Evolutionary conservation across 305 asterid species (phyloP).

Genomic region (Fraxinus baroniana): DNA sequence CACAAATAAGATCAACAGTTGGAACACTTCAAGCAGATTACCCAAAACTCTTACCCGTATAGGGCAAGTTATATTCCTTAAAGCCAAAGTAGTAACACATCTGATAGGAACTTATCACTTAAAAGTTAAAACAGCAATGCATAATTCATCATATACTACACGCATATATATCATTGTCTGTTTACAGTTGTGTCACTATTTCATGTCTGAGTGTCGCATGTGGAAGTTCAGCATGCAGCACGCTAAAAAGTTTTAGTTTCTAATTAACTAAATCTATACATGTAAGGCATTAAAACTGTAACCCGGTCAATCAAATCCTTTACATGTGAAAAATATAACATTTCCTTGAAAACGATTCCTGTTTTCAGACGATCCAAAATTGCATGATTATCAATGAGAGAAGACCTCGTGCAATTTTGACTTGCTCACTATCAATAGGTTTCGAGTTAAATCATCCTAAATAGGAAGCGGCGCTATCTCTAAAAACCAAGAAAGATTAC

Average conservation of each 20-base stretch:
- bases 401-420: not conserved
- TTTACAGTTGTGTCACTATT: not conserved
- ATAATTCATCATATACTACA: not conserved
- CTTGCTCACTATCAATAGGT: not conserved
- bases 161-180: not conserved
- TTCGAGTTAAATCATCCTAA: not conserved
- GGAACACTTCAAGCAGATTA: slow-evolving; percentile 7
- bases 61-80: not conserved
- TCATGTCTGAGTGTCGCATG: not conserved
- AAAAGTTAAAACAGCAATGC: not conserved
- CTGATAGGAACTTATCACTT: not conserved
- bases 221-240: not conserved
- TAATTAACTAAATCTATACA: not conserved
- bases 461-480: not conserved
- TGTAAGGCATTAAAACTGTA: not conserved
- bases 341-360: not conserved
- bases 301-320: not conserved
- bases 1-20: slow-evolving; percentile 19
- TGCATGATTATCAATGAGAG: not conserved
- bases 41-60: not conserved
- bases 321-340: not conserved
- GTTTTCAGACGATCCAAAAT: not conserved
- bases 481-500: slow-evolving; percentile 14
- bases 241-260: not conserved
- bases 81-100: not conserved